Evolutionary conservation across 768 basidiomycete species (phyloP), one percentile per base, ranked within the genome.

Genomic region (Jaapia argillacea): DNA sequence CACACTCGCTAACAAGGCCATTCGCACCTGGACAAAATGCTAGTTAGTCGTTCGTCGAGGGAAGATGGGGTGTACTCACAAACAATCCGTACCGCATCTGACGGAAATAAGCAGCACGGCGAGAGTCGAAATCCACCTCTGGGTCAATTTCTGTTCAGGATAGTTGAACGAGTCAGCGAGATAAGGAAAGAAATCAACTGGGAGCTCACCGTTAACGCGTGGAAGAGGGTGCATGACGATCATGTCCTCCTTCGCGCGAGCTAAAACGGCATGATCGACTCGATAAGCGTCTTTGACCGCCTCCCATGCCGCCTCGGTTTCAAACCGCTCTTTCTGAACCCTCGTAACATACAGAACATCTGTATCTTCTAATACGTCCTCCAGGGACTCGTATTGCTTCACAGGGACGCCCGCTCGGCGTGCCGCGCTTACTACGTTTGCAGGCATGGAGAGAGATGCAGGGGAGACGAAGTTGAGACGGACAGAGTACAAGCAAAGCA

Each of bases 201-300:
- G 1, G 3, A 2, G 58, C 77, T 50, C 50, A 81, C 88, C 88
- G 47, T 88, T 90, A 41, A 94, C 80, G 55, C 96, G 67, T 12
- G 96, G 96, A 18, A 99, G 70, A n/a, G 96, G 96, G 62, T 99
- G 96, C 92, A 99, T 94, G 51, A 98, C 91, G 46, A 98, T 97
- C 81, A 96, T 90, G 42, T 92, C 87, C 50, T 89, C 85, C 68
- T 98, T 98, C 6, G 96, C 94, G 35, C 86, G 72, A 4, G 91
- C 80, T 22, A 99, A 71, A 24, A 98, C 79, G 7, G 93, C 87
- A 56, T 98, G 96, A 62, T 98, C 90, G 43, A 99, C 78, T 25
- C 90, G 71, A 60, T 94, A 98, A 13, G 82, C 77, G 57, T 94
- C 86, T 69, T 90, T 96, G 54, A 96, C 90, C 37, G 79, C 73